Evolutionary conservation across 2,329 filamentous ascomycete species (phyloP).

Genomic region (Byssochlamys sp.): DNA sequence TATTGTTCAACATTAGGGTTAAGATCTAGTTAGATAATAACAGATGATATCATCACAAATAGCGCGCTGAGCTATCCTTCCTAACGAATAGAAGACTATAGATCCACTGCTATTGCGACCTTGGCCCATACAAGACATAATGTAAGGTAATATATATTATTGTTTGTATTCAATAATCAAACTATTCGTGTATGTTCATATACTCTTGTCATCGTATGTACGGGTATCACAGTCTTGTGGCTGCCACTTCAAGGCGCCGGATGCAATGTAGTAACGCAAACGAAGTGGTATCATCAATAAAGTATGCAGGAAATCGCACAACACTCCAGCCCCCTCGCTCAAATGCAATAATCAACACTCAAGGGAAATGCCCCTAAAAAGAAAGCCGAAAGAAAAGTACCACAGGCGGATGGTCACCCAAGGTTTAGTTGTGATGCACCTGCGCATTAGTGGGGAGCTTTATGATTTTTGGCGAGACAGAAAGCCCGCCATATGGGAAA

Average conservation of each 20-base stretch:
- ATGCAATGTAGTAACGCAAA: background rate
- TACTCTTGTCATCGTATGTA: background rate
- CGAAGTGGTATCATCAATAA: slow-evolving; percentile 2
- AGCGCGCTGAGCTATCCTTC: too few species aligned
- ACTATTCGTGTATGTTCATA: background rate
- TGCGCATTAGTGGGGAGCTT: background rate
- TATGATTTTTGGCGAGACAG: background rate
- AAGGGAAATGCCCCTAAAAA: background rate
- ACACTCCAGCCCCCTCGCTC: background rate
- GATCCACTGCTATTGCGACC: background rate
- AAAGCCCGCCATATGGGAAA: background rate
- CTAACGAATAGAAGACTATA: background rate
- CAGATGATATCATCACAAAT: background rate
- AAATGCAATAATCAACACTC: background rate
- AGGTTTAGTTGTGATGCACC: background rate
- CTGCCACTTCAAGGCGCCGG: background rate
- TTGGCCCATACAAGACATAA: background rate
- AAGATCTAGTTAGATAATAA: background rate
- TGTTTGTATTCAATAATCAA: background rate
- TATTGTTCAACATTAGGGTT: background rate
- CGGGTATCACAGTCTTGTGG: background rate
- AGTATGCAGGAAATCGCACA: background rate
- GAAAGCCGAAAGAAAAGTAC: background rate
- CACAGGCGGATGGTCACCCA: background rate
- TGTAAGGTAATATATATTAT: background rate